phyloP scores from a whole-genome alignment of 2,329 filamentous ascomycete genomes.

The Fusarium temperatum region DNA sequence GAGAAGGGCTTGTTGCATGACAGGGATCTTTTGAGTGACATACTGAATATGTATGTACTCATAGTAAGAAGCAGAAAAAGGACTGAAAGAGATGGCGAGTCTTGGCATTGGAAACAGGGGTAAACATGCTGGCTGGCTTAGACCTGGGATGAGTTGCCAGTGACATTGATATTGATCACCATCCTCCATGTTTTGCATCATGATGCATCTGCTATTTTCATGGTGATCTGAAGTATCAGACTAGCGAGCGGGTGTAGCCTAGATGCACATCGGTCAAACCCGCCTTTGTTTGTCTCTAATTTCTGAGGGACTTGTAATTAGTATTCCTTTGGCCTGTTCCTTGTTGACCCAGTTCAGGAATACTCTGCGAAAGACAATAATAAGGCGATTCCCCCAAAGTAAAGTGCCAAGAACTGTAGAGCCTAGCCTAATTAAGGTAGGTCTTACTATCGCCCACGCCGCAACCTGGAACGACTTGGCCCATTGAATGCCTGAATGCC shows the following conservation, averaged over 20 bases:
- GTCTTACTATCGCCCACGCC: conserved; percentile 48
- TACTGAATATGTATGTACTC: background rate
- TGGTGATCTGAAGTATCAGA: background rate
- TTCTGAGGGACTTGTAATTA: background rate
- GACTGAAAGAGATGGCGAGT: conserved; percentile 3
- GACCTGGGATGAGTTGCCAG: background rate
- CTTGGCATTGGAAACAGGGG: conserved; percentile 12
- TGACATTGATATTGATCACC: background rate
- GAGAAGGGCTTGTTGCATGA: background rate
- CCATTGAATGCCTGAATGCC: background rate
- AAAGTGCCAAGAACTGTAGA: conserved; percentile 3
- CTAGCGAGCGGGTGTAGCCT: background rate
- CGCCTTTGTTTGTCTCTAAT: background rate
- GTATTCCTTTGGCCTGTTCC: background rate
- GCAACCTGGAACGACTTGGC: conserved; percentile 63
- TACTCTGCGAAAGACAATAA: background rate
- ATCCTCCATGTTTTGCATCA: background rate
- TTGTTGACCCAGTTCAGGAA: background rate
- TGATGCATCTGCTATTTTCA: background rate
- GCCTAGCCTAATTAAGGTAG: background rate
- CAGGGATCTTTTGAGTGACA: conserved; percentile 9
- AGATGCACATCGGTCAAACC: background rate
- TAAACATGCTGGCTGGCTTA: background rate
- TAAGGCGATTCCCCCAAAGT: background rate
- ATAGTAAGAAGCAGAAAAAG: background rate